These are phyloP conservation scores for Candida anglica DNA, from an alignment of 805 yeast species.

Conservation along the genomic window DNA sequence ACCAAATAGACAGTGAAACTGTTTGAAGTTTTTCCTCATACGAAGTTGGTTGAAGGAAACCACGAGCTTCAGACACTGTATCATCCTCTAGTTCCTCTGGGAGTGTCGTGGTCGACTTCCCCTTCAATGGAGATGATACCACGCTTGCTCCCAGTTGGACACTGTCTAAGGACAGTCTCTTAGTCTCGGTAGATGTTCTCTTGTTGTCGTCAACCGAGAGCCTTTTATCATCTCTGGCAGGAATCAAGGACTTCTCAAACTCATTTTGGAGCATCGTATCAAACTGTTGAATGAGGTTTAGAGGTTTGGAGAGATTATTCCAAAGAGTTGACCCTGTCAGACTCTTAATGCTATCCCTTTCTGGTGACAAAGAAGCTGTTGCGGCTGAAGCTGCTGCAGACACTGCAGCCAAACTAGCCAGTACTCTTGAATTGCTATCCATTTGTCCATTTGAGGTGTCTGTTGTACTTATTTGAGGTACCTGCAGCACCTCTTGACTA, in stretches of 20 bases:
- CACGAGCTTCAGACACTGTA: background rate
- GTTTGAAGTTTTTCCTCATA: conserved; percentile 19
- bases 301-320: conserved; percentile 46
- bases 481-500: too few relatives aligned
- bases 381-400: background rate
- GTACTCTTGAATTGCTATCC: background rate
- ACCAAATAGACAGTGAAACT: conserved; percentile 39
- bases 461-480: background rate
- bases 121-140: conserved; percentile 9
- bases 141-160: background rate
- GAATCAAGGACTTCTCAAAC: conserved; percentile 45
- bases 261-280: conserved; percentile 66
- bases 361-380: background rate
- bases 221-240: conserved; percentile 1
- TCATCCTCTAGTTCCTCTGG: background rate
- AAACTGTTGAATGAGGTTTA: conserved; percentile 60
- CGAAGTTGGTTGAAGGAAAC: background rate
- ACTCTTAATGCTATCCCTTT: background rate
- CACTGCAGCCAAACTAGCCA: background rate
- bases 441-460: background rate
- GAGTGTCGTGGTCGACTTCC: conserved; percentile 2
- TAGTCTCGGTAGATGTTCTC: conserved; percentile 5
- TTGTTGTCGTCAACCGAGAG: background rate
- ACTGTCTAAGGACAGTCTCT: conserved; percentile 23
- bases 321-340: conserved; percentile 24